phyloP scores from a whole-genome alignment of 441 rosid genomes.

The Cnidoscolus chayamansa region DNA sequence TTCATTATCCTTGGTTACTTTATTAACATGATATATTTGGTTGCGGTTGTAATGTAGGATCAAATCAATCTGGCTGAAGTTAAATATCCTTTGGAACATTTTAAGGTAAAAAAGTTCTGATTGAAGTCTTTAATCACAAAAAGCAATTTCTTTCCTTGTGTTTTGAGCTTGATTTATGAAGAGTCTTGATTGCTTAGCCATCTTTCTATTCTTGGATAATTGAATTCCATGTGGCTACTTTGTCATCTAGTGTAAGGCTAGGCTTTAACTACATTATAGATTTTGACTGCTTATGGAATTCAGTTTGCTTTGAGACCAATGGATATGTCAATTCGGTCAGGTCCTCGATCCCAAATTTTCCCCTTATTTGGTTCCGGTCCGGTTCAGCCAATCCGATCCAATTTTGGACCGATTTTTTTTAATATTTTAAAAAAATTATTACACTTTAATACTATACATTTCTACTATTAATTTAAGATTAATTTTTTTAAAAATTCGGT shows the following conservation, averaged over 20 bases:
- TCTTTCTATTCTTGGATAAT: background rate
- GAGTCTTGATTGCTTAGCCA: background rate
- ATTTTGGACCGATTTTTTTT: too few relatives aligned
- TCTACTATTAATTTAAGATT: too few relatives aligned
- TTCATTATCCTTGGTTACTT: background rate
- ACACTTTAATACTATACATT: too few relatives aligned
- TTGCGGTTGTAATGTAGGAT: constrained; percentile 46
- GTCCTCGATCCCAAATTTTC: too few relatives aligned
- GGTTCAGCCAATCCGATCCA: too few relatives aligned
- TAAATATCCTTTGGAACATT: constrained; percentile 77
- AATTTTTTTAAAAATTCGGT: too few relatives aligned
- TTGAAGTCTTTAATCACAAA: constrained; percentile 1
- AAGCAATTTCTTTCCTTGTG: background rate
- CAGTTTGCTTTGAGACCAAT: background rate
- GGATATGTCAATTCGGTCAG: background rate
- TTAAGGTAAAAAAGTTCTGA: constrained; percentile 52
- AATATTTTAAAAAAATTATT: too few relatives aligned
- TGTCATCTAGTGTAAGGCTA: background rate
- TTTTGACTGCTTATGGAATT: background rate
- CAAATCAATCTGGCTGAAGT: constrained; percentile 90
- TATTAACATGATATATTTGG: constrained; percentile 2
- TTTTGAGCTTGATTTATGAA: background rate
- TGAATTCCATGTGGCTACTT: background rate
- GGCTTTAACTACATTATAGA: background rate
- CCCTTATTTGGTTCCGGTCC: too few relatives aligned